Evolutionary conservation across 78 protist genomes (phyloP), one percentile per base, ranked within the genome.

Genomic region (Dictyostelium intermedium): DNA sequence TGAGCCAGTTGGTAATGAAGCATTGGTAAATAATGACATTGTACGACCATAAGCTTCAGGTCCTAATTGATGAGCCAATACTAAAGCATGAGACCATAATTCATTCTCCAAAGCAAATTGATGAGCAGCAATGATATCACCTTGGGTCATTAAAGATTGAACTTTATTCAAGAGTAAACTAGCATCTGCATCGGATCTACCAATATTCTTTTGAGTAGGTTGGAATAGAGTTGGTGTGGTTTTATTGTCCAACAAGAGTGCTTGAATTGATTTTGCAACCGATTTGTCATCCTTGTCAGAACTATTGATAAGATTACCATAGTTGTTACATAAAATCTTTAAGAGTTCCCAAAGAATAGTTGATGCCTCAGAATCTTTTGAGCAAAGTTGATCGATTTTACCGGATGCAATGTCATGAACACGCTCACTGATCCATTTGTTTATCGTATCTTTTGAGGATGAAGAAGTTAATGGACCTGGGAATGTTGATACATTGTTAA

Each of bases 381-480:
- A 47, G 76, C 84, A 89, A 20, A 80, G 50, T 20, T 16, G 11
- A 32, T 89, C 94, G 10, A 74, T 43, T 39, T 66, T 34, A 56
- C 93, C 85, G 0, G 39, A 13, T 20, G 83, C 93, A 45, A 89
- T 69, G 60, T 86, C 92, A 50, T 39, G 41, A 35, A 76, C 63
- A 79, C 94, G 70, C 56, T 89, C 94, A 7, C 23, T 8, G 23
- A 89, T 80, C 94, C 94, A 89, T 66, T 91, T 91, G 78, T 45
- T 73, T 10, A 84, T 74, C 5, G 39, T 23, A 25, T 86, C 96
- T 30, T 84, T 92, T 37, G 96, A 85, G 1, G 91, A 47, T 10
- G 84, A 39, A 7, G 47, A 60, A 5, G 83, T 11, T 32, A 92
- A 34, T 56, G 96, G 96, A 5, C 96, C 92, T n/a, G 96, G 95